Percentiles rank a stretch among this genome's conserved stretches.
Conservation (phyloP, 768 basidiomycete species). For the Floccularia luteovirens region DNA sequence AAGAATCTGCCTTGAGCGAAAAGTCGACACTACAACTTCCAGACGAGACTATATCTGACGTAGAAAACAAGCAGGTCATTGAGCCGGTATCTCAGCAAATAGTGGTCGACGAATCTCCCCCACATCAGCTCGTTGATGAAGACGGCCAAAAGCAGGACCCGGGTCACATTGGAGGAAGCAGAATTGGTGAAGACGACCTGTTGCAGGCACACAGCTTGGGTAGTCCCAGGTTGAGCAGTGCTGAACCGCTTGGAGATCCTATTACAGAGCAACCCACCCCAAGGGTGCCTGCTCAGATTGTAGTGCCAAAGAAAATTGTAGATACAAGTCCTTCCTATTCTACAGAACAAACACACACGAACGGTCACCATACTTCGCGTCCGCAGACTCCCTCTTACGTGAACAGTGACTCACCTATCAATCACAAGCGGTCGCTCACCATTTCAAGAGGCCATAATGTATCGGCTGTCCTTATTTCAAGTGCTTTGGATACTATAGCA, state of each 20-base stretch:
- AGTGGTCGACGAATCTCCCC: background rate
- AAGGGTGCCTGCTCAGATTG: no score
- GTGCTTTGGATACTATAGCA: slow-evolving; percentile 81
- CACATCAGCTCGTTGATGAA: background rate
- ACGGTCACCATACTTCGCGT: background rate
- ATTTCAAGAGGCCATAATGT: slow-evolving; percentile 66
- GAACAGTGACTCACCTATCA: slow-evolving; percentile 3
- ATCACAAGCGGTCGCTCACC: slow-evolving; percentile 51
- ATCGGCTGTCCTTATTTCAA: slow-evolving; percentile 73
- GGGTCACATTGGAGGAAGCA: no score
- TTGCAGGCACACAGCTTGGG: no score
- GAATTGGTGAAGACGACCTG: no score
- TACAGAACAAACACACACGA: no score
- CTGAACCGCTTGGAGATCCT: no score
- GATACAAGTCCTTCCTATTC: no score
- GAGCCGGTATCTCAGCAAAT: background rate
- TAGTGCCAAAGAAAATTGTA: no score
- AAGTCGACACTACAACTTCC: background rate
- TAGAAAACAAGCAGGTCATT: background rate
- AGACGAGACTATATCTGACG: background rate
- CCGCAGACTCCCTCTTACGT: background rate
- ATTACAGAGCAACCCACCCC: no score
- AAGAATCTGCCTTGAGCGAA: slow-evolving; percentile 2
- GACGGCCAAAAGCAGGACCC: no score
- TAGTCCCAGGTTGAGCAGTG: no score